phyloP scores from a whole-genome alignment of 2,329 filamentous ascomycete genomes.

The Cladosporium sp. region DNA sequence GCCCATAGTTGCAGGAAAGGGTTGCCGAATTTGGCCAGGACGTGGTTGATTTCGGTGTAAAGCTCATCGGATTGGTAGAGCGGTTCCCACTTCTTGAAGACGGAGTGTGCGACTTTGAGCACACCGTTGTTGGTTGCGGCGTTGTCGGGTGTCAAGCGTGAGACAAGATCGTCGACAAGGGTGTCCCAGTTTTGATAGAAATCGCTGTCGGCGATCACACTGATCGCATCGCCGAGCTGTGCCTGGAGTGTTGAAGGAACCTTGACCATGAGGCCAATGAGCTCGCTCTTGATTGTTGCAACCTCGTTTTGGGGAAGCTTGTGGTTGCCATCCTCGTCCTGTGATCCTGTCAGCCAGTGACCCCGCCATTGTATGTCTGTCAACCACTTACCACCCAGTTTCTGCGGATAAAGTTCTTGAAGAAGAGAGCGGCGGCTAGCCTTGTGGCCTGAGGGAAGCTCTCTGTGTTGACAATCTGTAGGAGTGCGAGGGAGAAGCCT shows the following conservation, averaged over 20 bases:
- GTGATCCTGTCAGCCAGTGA: constrained; percentile 25
- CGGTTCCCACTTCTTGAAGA: constrained; percentile 94
- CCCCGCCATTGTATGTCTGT: constrained; percentile 2
- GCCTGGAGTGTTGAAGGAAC: constrained; percentile 85
- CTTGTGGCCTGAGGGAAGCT: constrained; percentile 74
- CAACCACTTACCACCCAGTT: constrained; percentile 76
- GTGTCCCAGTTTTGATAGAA: constrained; percentile 97
- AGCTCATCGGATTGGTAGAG: constrained; percentile 90
- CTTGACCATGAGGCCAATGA: constrained; percentile 95
- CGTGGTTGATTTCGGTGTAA: constrained; percentile 95
- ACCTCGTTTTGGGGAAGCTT: constrained; percentile 84
- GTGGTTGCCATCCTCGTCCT: constrained; percentile 92
- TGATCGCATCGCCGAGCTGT: constrained; percentile 94
- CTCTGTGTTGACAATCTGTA: constrained; percentile 84
- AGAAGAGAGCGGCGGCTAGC: constrained; percentile 85
- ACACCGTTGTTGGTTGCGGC: constrained; percentile 89
- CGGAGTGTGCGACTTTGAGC: constrained; percentile 94
- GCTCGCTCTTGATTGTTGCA: constrained; percentile 84
- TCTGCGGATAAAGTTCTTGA: constrained; percentile 96
- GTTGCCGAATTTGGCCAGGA: constrained; percentile 78
- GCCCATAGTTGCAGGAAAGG: constrained; percentile 81
- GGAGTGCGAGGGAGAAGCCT: constrained; percentile 80
- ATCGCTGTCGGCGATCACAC: constrained; percentile 95
- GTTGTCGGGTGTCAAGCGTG: constrained; percentile 78
- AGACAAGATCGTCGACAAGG: constrained; percentile 89